Conservation (phyloP, 202 grass and related monocot species). For the Cymbopogon flexuosus region DNA sequence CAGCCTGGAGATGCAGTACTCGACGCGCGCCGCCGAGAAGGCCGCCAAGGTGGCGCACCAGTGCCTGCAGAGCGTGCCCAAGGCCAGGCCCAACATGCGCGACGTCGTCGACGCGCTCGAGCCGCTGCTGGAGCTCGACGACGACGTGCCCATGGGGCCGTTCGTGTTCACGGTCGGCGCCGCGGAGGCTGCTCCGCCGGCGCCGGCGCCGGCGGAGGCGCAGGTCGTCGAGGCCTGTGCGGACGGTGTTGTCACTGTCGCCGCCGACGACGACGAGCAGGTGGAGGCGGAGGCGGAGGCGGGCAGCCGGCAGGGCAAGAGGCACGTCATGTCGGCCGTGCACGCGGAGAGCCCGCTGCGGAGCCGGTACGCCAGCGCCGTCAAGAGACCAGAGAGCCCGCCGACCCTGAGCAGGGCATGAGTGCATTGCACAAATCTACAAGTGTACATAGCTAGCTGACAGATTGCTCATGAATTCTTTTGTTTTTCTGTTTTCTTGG, state of each 20-base stretch:
- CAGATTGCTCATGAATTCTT: conserved; percentile 27
- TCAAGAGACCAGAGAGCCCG: conserved; percentile 39
- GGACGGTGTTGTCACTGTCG: neutral
- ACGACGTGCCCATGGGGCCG: conserved; percentile 53
- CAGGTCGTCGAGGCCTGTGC: neutral
- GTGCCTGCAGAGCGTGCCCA: conserved; percentile 67
- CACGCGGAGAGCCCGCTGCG: conserved; percentile 52
- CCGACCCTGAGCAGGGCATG: conserved; percentile 14
- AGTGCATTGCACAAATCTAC: neutral
- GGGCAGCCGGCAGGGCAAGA: conserved; percentile 32
- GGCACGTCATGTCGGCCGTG: conserved; percentile 47
- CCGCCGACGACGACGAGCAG: neutral
- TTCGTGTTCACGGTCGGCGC: conserved; percentile 55
- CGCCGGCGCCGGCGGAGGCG: neutral
- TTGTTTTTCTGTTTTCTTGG: neutral
- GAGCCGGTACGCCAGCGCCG: conserved; percentile 26
- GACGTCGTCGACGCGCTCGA: conserved; percentile 66
- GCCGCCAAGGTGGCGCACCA: conserved; percentile 52
- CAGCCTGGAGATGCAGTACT: conserved; percentile 50
- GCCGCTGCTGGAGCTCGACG: conserved; percentile 53
- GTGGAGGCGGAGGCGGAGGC: neutral
- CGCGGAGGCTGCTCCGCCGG: no score
- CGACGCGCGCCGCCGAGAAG: conserved; percentile 36
- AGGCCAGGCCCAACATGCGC: conserved; percentile 51
- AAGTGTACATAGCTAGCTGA: conserved; percentile 22